Evolutionary conservation across 805 yeast species (phyloP).

Genomic region (Metschnikowia continentalis): DNA sequence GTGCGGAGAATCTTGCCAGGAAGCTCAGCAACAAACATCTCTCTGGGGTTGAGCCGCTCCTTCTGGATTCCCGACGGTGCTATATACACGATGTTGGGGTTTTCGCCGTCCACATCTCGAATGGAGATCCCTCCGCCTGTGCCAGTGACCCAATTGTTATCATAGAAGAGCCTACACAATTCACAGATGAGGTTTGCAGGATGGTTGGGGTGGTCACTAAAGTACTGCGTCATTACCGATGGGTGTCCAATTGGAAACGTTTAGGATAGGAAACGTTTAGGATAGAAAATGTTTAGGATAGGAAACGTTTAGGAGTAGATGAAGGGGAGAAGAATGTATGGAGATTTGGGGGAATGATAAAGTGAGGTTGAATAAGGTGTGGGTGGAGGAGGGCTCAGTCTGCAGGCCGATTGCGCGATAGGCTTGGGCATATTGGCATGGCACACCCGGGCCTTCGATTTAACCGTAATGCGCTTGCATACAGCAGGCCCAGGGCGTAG

Average conservation of each 20-base stretch:
- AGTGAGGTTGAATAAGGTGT: no score
- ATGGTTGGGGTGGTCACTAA: slow-evolving; percentile 46
- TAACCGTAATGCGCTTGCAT: neutral
- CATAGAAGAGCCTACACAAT: slow-evolving; percentile 70
- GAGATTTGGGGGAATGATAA: no score
- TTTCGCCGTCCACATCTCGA: slow-evolving; percentile 41
- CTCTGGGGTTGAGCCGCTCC: slow-evolving; percentile 76
- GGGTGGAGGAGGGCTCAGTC: no score
- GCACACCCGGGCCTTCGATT: neutral
- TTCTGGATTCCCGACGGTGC: slow-evolving; percentile 98
- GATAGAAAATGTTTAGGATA: no score
- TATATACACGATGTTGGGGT: slow-evolving; percentile 54
- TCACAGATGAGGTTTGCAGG: slow-evolving; percentile 86
- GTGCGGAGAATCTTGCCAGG: slow-evolving; percentile 49
- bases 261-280: no score
- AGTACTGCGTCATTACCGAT: slow-evolving; percentile 3
- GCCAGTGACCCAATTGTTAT: slow-evolving; percentile 89
- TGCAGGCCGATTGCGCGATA: slow-evolving; percentile 1
- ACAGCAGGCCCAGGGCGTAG: neutral
- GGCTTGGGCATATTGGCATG: no score
- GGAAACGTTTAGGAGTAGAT: no score
- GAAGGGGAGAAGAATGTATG: neutral
- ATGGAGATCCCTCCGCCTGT: slow-evolving; percentile 95
- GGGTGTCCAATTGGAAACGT: no score
- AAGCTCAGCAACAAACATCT: slow-evolving; percentile 73